Base-by-base conservation (phyloP, 768 basidiomycete genomes). In the Hypholoma sublateritium region DNA sequence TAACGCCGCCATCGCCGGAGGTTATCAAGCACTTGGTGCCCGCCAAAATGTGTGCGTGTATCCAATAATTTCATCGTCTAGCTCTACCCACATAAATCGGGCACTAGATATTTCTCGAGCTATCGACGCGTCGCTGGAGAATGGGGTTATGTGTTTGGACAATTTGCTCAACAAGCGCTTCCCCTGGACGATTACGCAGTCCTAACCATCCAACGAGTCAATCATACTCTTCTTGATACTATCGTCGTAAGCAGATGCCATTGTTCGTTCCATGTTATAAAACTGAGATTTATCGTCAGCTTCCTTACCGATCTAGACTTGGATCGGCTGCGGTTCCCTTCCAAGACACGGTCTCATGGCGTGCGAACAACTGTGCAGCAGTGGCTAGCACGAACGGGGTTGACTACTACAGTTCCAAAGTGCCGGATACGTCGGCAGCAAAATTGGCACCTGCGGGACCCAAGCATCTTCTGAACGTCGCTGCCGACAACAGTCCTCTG, bases 271-370 rank as follows among this genome's bases (percentile, higher is more conserved):
- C 12, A n/a, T 5, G 39, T 14, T 13, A 32, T 28, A 19, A 8
- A 19, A 32, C 12, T 22, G 3, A 25, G 14, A 16, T 22, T 9
- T 39, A n/a, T 2, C 13, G n/a, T 32, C 48, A 85, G 83, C 61
- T 86, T 45, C 84, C 86, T 5, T 86, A 84, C 63, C 79, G 81
- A 35, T 81, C 83, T 9, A 77, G 81, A 46, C 70, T 85, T 54
- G 74, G 75, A 14, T 66, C 79, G 1, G 61, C 68, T 4, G 68
- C 78, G 14, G 68, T 68, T 4, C 60, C 72, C 12, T 86, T 84
- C 64, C 80, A 80, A 0, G 76, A 82, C 63, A 71, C 72, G 3
- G 70, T 72, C 1, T 79, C 83, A 1, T 83, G 78, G 69, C 71
- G 77, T n/a, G 72, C 73, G 8, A 80, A 80, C 50, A 84, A 84